phyloP scores from a whole-genome alignment of 2,329 filamentous ascomycete species.

The Penicillium janthinellum region DNA sequence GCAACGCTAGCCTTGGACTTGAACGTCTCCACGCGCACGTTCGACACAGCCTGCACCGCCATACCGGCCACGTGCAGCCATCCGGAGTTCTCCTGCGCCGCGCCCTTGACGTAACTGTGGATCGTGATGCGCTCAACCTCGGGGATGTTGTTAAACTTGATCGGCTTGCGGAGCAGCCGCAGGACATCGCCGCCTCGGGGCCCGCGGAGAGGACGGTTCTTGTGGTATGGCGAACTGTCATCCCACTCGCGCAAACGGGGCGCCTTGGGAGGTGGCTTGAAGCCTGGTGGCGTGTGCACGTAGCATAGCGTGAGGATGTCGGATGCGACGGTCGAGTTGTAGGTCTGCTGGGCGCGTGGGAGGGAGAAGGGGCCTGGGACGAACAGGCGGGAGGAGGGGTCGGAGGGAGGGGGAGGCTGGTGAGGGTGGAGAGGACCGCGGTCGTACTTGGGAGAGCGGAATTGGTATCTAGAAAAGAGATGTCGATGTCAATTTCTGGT shows the following conservation, averaged over 20 bases:
- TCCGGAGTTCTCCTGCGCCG: conserved; percentile 69
- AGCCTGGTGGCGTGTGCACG: conserved; percentile 79
- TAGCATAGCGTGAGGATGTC: conserved; percentile 91
- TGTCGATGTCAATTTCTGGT: neutral
- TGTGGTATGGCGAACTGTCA: conserved; percentile 89
- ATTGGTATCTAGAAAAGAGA: conserved; percentile 73
- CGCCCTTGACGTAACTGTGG: conserved; percentile 71
- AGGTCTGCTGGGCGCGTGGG: conserved; percentile 86
- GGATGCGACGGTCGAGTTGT: conserved; percentile 78
- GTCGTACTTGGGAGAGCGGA: conserved; percentile 90
- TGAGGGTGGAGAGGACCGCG: conserved; percentile 91
- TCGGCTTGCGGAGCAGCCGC: conserved; percentile 55
- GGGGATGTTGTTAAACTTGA: conserved; percentile 82
- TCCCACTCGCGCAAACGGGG: conserved; percentile 83
- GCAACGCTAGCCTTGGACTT: conserved; percentile 69
- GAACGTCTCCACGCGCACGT: conserved; percentile 71
- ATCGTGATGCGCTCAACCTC: conserved; percentile 78
- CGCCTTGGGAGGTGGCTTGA: conserved; percentile 57
- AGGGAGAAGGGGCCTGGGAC: conserved; percentile 87
- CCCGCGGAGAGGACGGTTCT: conserved; percentile 81
- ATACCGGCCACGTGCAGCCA: conserved; percentile 81
- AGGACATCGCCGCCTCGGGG: conserved; percentile 73
- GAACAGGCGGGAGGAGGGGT: conserved; percentile 85
- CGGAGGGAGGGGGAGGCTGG: conserved; percentile 81
- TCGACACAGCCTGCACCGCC: conserved; percentile 81